Evolutionary conservation across 1,284 basidiomycete species (phyloP), one percentile per base, ranked within the genome.

Genomic region (Austroboletus olivaceoglutinosus): DNA sequence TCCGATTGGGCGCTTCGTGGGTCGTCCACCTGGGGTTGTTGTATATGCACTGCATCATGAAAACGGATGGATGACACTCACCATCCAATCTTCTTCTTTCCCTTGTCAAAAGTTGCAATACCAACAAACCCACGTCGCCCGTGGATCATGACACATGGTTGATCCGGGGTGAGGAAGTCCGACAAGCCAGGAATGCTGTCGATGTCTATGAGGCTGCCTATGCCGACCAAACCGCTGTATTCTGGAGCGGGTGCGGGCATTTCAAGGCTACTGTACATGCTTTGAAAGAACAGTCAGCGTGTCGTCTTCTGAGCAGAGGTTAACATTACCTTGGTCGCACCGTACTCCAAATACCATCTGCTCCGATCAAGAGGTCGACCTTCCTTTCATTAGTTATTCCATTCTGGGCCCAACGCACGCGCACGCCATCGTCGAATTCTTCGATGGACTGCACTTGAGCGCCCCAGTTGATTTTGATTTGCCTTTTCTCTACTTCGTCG

Each of bases 281-380:
- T 69, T 51, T 5, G 34, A 40, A 31, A 27, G 27, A 16, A 12
- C 8, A 4, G 21, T 66, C 19, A 61, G 50, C 15, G 36, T 18
- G 2, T 10, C 19, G 45, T 22, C 23, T 38, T 19, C 5, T 7
- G 8, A 12, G 31, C 36, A 11, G 12, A 18, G 13, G 4, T 23
- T 4, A 16, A 21, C 21, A 12, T 51, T 48, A 67, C 65, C 54
- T 64, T 27, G 58, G 43, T 42, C 65, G 60, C 13, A 65, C 64
- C 8, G 47, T 52, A 29, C 65, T 68, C 68, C 65, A 70, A 18
- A 70, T 67, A 5, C 67, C 65, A 23, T 70, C 68, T 31, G 65
- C 67, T 34, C 65, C 68, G n/a, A 69, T 52, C 37, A 69, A 47
- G 22, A 67, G 58, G 47, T 69, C 64, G 15, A 51, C 67, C 50